Evolutionary conservation across 2,329 filamentous ascomycete species (phyloP), one percentile per base, ranked within the genome.

Genomic region (Xylaria sp.): DNA sequence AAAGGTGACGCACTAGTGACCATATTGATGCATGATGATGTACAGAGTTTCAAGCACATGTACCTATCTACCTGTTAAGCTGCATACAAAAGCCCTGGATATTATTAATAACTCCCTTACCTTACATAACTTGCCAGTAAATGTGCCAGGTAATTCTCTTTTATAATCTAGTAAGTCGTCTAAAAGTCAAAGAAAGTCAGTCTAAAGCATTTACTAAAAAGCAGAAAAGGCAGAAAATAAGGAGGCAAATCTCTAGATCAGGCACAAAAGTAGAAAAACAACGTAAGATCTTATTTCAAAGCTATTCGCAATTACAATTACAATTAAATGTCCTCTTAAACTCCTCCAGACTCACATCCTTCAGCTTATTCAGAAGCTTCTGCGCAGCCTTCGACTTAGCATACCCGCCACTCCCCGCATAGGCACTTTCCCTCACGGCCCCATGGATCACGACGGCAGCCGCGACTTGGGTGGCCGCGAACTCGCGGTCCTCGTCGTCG

Each of bases 401-500:
- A 79, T 94, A 92, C 55, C 92, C 85, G 0, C 87, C 87, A 60
- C 90, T 93, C 72, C 84, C 87, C 0, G 88, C 88, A 42, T 84
- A 82, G 0, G 84, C 87, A 70, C 89, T 84, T 1, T 89, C 87
- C n/a, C 93, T 79, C 10, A 94, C 86, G 50, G 85, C 79, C 13
- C 89, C 87, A 76, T 98, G 95, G 16, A 98, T 86, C 77, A 97
- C 84, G 8, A 97, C 85, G 27, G 88, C 93, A 6, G 91, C 92
- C 0, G 93, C 82, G 5, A 94, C 87, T 72, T 83, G 86, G 79
- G 73, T 88, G 5, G 80, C 79, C 10, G 76, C 81, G 16, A 84
- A 44, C 13, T 78, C 79, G 18, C 74, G 75, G 13, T 78, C 78
- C 12, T 81, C 69, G 63, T 77, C 81, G 0, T 83, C 83, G 18